A percentile compares a stretch with the other conserved stretches of the same genome.
phyloP scores from a whole-genome alignment of 2,329 filamentous ascomycete species.

The Phyllosticta ampelicida region DNA sequence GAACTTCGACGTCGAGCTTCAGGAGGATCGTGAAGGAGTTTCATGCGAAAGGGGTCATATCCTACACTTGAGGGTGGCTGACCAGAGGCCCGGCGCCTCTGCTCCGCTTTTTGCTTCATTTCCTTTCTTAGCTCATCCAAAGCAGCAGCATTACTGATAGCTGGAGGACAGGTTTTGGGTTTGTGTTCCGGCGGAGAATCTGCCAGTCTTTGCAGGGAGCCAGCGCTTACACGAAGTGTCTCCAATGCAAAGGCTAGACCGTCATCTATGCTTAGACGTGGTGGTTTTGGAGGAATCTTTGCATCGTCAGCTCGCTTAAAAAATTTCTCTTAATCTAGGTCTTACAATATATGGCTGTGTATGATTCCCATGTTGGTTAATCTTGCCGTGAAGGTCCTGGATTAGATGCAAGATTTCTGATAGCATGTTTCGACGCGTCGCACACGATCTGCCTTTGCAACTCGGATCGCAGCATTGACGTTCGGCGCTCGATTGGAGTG shows the following conservation, averaged over 20 bases:
- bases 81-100: not conserved
- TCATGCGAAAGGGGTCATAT: constrained; percentile 1
- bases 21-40: not conserved
- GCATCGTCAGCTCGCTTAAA: not conserved
- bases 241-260: not conserved
- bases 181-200: not conserved
- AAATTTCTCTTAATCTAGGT: not conserved
- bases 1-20: constrained; percentile 8
- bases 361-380: not conserved
- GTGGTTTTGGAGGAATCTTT: not conserved
- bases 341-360: not conserved
- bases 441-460: constrained; percentile 2
- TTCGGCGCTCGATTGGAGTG: not conserved
- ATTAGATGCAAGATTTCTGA: not conserved
- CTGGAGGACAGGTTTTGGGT: not conserved
- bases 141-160: not conserved
- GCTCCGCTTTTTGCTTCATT: constrained; percentile 5
- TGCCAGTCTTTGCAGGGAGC: not conserved
- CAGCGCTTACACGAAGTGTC: not conserved
- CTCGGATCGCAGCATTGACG: not conserved
- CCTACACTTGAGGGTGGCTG: constrained; percentile 4
- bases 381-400: not conserved
- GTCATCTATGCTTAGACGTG: not conserved
- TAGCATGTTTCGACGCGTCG: not conserved
- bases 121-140: constrained; percentile 1